Evolutionary conservation across 306 rosid species (phyloP).

Genomic region (Dryas octopetala): DNA sequence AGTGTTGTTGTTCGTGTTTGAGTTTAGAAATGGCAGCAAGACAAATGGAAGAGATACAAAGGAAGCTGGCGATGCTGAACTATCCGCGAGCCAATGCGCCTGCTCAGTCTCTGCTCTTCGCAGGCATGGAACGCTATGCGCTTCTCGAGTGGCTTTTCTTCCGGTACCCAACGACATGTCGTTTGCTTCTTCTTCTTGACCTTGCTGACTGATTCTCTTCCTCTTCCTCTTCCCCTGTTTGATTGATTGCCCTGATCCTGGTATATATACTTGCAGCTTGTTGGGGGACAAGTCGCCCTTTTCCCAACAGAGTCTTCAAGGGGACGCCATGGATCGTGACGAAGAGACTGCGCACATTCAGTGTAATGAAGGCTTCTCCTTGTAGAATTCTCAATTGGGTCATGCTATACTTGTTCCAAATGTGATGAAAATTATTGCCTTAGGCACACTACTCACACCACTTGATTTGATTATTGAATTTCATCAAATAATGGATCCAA

Average conservation of each 20-base stretch:
- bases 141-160: conserved; percentile 98
- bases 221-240: background rate
- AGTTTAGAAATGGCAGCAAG: conserved; percentile 65
- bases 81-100: conserved; percentile 90
- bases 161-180: conserved; percentile 39
- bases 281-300: conserved; percentile 91
- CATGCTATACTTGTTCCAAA: background rate
- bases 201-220: background rate
- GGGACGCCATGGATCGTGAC: conserved; percentile 76
- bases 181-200: background rate
- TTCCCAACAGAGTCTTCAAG: conserved; percentile 77
- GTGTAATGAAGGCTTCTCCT: conserved; percentile 33
- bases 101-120: conserved; percentile 89
- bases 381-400: background rate
- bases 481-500: background rate
- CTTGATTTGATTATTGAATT: conserved; percentile 1
- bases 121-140: conserved; percentile 97
- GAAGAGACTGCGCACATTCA: conserved; percentile 93
- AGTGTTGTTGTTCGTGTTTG: background rate
- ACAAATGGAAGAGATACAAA: conserved; percentile 95
- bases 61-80: conserved; percentile 64
- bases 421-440: background rate
- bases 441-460: background rate
- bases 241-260: background rate
- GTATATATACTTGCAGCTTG: conserved; percentile 37